Percentiles rank a stretch among this genome's conserved stretches.
Evolutionary conservation across 108 stramenopile genomes (phyloP).

Genomic region (Epipyxis sp.): DNA sequence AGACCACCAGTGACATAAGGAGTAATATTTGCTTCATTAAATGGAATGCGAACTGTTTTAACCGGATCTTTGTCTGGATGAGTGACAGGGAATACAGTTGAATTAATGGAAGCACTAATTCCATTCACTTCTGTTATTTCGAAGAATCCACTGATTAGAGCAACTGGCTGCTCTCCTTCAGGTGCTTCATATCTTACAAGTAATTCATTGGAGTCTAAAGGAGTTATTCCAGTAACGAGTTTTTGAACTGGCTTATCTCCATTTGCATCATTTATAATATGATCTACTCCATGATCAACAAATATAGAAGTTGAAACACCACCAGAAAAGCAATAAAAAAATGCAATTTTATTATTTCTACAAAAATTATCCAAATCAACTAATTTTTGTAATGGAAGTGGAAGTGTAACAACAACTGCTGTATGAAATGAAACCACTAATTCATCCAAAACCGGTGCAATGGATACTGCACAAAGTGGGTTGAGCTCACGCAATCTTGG

Average conservation of each 20-base stretch:
- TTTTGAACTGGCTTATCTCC: slow-evolving; percentile 54
- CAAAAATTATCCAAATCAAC: slow-evolving; percentile 50
- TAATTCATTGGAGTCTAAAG: slow-evolving; percentile 42
- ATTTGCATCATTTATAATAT: slow-evolving; percentile 46
- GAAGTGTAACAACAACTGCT: slow-evolving; percentile 41
- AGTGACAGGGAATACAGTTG: slow-evolving; percentile 22
- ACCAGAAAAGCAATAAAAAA: slow-evolving; percentile 45
- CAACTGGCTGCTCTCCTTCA: not conserved
- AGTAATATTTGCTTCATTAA: too few species aligned
- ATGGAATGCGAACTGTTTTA: not conserved
- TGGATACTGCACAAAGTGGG: slow-evolving; percentile 49
- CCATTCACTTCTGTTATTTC: slow-evolving; percentile 32
- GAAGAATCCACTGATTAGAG: slow-evolving; percentile 25
- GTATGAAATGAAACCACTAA: slow-evolving; percentile 40
- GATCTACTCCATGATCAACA: slow-evolving; percentile 47
- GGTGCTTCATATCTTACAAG: slow-evolving; percentile 23
- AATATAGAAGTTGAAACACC: slow-evolving; percentile 53
- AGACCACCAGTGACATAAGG: not conserved
- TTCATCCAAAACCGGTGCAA: slow-evolving; percentile 15
- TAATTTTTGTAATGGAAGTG: slow-evolving; percentile 31
- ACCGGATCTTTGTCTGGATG: slow-evolving; percentile 30
- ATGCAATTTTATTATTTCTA: slow-evolving; percentile 33
- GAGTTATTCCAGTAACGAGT: slow-evolving; percentile 51
- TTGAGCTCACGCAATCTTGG: slow-evolving; percentile 53
- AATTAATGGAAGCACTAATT: not conserved